These are phyloP conservation scores for Dalbergia cochinchinensis DNA, from an alignment of 306 rosid species.

Conservation along the genomic window DNA sequence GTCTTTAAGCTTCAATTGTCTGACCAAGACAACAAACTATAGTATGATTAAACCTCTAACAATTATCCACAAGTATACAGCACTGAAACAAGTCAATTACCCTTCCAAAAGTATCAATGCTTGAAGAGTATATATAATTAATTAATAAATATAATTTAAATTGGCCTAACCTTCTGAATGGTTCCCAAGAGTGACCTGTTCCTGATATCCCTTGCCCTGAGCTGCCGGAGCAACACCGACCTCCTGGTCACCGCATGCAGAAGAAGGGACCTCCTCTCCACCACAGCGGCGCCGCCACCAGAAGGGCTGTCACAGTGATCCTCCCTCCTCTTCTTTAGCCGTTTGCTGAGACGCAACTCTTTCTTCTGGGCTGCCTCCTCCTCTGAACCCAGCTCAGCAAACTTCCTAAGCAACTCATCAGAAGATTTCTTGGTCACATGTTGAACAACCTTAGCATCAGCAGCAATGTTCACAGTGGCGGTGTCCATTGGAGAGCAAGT, in stretches of 20 bases:
- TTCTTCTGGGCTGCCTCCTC: constrained; percentile 37
- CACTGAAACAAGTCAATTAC: not conserved
- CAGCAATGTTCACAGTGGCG: not conserved
- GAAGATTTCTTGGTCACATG: constrained; percentile 79
- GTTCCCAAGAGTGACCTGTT: constrained; percentile 73
- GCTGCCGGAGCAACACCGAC: constrained; percentile 61
- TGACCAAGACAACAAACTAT: not conserved
- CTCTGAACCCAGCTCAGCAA: constrained; percentile 55
- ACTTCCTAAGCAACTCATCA: constrained; percentile 81
- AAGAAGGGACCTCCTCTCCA: constrained; percentile 75
- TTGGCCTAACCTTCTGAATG: constrained; percentile 67
- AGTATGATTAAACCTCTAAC: not conserved
- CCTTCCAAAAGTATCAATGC: not conserved
- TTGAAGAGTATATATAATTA: not conserved
- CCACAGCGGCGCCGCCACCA: constrained; percentile 39
- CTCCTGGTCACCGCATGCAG: constrained; percentile 50
- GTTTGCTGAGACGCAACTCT: constrained; percentile 43
- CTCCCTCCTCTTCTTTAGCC: constrained; percentile 48
- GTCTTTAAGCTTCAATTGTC: constrained; percentile 16
- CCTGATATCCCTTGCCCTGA: constrained; percentile 63
- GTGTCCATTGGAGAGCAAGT: constrained; percentile 57
- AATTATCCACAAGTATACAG: not conserved
- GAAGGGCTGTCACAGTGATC: constrained; percentile 53
- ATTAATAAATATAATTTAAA: not conserved
- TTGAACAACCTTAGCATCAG: constrained; percentile 67